These are phyloP conservation scores for Polysphondylium violaceum DNA, from an alignment of 78 protist species.

Conservation along the genomic window DNA sequence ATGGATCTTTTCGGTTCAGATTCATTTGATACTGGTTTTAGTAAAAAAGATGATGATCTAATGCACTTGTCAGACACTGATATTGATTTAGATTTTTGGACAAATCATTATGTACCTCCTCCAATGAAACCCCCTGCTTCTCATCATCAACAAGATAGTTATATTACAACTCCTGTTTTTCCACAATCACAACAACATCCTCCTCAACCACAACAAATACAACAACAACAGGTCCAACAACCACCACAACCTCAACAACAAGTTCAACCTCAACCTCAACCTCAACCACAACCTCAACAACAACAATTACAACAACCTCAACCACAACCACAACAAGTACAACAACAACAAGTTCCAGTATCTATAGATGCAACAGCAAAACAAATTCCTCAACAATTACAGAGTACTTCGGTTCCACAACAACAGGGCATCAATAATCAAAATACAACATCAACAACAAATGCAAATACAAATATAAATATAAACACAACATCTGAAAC, in stretches of 20 bases:
- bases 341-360: not conserved
- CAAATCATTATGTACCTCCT: slow-evolving; percentile 31
- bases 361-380: not conserved
- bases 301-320: slow-evolving; percentile 17
- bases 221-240: not conserved
- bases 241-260: not conserved
- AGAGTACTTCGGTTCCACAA: no score
- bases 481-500: not conserved
- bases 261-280: not conserved
- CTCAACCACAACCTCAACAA: not conserved
- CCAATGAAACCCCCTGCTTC: slow-evolving; percentile 11
- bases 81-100: slow-evolving; percentile 70
- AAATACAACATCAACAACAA: slow-evolving; percentile 3
- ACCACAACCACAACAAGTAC: slow-evolving; percentile 1
- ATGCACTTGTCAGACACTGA: slow-evolving; percentile 78
- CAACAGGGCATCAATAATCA: not conserved
- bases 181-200: not conserved
- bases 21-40: slow-evolving; percentile 2
- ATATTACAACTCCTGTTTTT: not conserved
- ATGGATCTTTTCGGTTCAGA: slow-evolving; percentile 71
- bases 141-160: not conserved
- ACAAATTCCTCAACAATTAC: not conserved
- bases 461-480: not conserved
- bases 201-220: not conserved
- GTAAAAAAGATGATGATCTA: slow-evolving; percentile 70